Percentiles rank a stretch among this genome's conserved stretches.
phyloP scores from a whole-genome alignment of 2,329 filamentous ascomycete species.

The Arthrobotrys iridis region DNA sequence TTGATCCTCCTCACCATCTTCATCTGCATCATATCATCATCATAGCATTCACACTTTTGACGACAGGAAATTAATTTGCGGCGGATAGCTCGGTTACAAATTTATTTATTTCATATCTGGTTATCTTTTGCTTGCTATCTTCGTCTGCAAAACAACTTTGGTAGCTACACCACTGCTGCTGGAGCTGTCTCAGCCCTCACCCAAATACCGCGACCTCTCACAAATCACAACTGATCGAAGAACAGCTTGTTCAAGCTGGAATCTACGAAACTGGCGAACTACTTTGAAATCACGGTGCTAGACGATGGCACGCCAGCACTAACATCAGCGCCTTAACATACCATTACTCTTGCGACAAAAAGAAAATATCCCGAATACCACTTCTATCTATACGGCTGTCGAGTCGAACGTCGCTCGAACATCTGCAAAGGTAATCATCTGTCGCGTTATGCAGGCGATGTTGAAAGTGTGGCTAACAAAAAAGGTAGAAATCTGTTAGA shows the following conservation, averaged over 20 bases:
- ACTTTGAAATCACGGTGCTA: constrained; percentile 50
- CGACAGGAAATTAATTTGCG: constrained; percentile 7
- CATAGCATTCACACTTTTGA: background rate
- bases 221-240: background rate
- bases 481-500: background rate
- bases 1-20: constrained; percentile 24
- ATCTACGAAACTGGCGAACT: constrained; percentile 54
- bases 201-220: constrained; percentile 8
- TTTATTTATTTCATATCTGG: too few relatives aligned
- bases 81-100: too few relatives aligned
- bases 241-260: constrained; percentile 54
- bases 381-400: background rate
- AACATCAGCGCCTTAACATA: constrained; percentile 34
- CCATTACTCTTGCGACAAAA: background rate
- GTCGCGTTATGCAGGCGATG: too few relatives aligned
- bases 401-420: background rate
- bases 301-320: constrained; percentile 48
- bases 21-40: background rate
- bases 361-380: background rate
- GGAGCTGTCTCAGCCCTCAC: background rate
- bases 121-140: too few relatives aligned
- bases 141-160: too few relatives aligned
- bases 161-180: background rate
- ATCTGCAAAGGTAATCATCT: background rate
- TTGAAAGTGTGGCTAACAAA: too few relatives aligned